phyloP scores from a whole-genome alignment of 2,329 filamentous ascomycete species.

The Xylaria sp. region DNA sequence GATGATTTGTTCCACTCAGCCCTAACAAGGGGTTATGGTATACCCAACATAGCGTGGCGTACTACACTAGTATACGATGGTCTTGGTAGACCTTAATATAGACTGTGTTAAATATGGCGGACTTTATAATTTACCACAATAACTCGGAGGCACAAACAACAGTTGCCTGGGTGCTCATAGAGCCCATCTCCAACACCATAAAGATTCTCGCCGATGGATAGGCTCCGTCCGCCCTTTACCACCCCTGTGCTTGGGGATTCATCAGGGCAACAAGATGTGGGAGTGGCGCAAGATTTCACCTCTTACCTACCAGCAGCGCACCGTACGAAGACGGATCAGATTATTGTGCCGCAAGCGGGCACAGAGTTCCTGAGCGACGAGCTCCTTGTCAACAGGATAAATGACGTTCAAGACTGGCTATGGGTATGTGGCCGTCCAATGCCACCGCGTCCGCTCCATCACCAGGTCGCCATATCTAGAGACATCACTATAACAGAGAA shows the following conservation, averaged over 20 bases:
- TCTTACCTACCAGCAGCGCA: constrained; percentile 47
- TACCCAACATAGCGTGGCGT: neutral
- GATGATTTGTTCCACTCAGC: constrained; percentile 27
- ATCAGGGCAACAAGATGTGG: constrained; percentile 6
- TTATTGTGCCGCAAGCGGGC: constrained; percentile 42
- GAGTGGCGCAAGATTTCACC: constrained; percentile 10
- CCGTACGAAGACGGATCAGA: constrained; percentile 48
- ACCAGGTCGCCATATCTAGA: constrained; percentile 50
- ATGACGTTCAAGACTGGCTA: constrained; percentile 47
- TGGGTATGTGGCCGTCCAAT: constrained; percentile 50
- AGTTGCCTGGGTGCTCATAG: neutral
- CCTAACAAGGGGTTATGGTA: constrained; percentile 28
- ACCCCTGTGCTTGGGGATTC: constrained; percentile 22
- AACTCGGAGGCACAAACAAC: neutral
- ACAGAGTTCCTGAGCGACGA: constrained; percentile 46
- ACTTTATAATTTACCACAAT: neutral
- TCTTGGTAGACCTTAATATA: constrained; percentile 8
- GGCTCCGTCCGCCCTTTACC: constrained; percentile 21
- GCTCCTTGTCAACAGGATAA: constrained; percentile 49
- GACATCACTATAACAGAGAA: constrained; percentile 53
- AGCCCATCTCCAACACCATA: neutral
- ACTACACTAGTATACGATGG: neutral
- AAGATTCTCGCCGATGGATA: constrained; percentile 13
- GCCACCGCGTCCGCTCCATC: constrained; percentile 54
- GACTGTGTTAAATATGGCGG: constrained; percentile 2